Conservation (phyloP, 345 rosid species). For the Laguncularia racemosa region DNA sequence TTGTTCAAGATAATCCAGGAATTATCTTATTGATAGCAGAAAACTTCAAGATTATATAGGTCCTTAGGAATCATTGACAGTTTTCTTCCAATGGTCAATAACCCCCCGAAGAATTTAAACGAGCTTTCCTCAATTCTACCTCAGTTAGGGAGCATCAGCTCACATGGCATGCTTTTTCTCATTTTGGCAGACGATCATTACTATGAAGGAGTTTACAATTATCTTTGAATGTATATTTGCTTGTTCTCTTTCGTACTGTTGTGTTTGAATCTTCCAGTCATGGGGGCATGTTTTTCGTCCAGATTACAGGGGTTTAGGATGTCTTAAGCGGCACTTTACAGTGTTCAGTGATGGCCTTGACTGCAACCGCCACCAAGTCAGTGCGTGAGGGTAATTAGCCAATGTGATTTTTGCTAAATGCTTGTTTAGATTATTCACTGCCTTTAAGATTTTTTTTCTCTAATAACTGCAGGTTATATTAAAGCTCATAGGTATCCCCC, state of each 20-base stretch:
- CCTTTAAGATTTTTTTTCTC: neutral
- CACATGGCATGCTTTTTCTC: no score
- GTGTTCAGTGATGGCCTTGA: conserved; percentile 72
- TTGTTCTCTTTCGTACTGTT: neutral
- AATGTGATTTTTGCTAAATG: neutral
- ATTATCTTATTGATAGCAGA: no score
- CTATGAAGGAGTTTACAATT: neutral
- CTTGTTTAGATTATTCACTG: neutral
- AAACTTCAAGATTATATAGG: no score
- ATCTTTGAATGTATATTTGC: neutral
- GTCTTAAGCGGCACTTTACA: conserved; percentile 73
- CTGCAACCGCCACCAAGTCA: conserved; percentile 77
- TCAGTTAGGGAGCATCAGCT: no score
- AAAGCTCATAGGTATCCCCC: conserved; percentile 66
- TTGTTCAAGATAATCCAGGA: no score
- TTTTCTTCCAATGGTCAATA: neutral
- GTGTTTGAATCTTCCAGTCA: conserved; percentile 36
- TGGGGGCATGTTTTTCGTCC: conserved; percentile 99
- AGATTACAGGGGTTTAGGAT: conserved; percentile 73
- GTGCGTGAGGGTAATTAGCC: conserved; percentile 55
- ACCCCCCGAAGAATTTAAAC: no score
- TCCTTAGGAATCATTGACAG: neutral
- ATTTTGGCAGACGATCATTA: neutral
- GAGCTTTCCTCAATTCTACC: no score
- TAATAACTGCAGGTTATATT: conserved; percentile 63